A percentile compares a stretch with the other conserved stretches of the same genome.
Evolutionary conservation across 768 basidiomycete genomes (phyloP).

Genomic region (Dictyophora rubrovolvata): DNA sequence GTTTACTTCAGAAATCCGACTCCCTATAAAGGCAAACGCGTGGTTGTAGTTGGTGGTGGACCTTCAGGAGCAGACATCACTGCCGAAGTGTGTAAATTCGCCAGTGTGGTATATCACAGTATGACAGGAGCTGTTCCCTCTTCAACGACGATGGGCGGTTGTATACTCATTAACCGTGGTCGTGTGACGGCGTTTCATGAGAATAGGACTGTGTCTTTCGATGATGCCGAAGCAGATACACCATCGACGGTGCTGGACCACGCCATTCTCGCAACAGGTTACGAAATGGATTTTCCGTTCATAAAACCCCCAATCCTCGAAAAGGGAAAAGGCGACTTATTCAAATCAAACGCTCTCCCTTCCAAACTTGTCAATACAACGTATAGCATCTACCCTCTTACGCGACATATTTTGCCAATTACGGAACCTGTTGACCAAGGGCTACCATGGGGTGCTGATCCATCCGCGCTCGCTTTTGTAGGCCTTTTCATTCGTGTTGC

Average conservation of each 20-base stretch:
- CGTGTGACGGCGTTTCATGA: conserved; percentile 1
- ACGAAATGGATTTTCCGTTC: conserved; percentile 56
- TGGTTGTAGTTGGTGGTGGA: conserved; percentile 38
- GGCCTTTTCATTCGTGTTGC: conserved; percentile 48
- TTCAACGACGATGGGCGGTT: conserved; percentile 20
- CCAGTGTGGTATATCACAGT: conserved; percentile 39
- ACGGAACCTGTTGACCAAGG: conserved; percentile 20
- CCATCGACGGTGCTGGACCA: conserved; percentile 36
- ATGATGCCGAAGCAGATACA: conserved; percentile 45
- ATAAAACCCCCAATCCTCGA: conserved; percentile 31
- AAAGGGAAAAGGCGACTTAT: conserved; percentile 21
- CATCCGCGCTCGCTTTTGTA: conserved; percentile 51
- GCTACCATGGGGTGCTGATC: conserved; percentile 6
- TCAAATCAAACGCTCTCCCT: conserved; percentile 32
- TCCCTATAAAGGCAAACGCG: conserved; percentile 23
- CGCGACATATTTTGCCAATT: conserved; percentile 59
- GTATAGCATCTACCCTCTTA: conserved; percentile 60
- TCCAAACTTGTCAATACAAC: conserved; percentile 51
- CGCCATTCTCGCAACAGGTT: conserved; percentile 72
- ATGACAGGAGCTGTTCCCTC: conserved; percentile 25
- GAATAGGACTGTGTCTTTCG: conserved; percentile 42
- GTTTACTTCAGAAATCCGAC: conserved; percentile 53
- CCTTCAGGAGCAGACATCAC: conserved; percentile 65
- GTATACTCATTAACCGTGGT: conserved; percentile 12
- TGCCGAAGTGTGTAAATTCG: conserved; percentile 40